Conservation (phyloP, 2,329 filamentous ascomycete species). For the Fusarium praegraminearum region DNA sequence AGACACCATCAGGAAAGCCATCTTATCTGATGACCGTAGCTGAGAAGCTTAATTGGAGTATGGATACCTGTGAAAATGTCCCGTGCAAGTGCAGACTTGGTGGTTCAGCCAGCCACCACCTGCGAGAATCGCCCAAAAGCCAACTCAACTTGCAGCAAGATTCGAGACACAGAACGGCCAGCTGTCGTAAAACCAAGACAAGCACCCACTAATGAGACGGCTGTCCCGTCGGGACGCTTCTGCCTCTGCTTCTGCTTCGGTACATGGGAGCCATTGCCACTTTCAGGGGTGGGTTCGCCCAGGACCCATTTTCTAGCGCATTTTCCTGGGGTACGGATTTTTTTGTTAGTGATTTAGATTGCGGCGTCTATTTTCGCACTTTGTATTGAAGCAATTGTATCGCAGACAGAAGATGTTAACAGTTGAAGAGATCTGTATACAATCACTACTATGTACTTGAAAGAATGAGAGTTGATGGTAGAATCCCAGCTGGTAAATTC, state of each 20-base stretch:
- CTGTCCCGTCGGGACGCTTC: constrained; percentile 29
- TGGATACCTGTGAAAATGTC: constrained; percentile 1
- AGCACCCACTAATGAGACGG: constrained; percentile 24
- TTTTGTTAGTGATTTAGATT: constrained; percentile 19
- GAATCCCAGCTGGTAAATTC: background rate
- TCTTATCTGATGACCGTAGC: constrained; percentile 28
- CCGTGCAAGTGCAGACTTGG: constrained; percentile 21
- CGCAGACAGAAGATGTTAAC: background rate
- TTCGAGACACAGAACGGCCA: constrained; percentile 6
- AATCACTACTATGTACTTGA: background rate
- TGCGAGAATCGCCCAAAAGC: constrained; percentile 14
- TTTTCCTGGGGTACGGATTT: constrained; percentile 36
- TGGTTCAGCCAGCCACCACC: constrained; percentile 33
- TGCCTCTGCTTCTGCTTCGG: constrained; percentile 8
- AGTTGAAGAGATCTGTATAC: background rate
- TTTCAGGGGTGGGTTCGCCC: constrained; percentile 29
- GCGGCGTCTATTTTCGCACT: constrained; percentile 5
- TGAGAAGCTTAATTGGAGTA: constrained; percentile 15
- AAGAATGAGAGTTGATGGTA: background rate
- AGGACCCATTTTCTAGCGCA: constrained; percentile 43
- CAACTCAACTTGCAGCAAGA: constrained; percentile 12
- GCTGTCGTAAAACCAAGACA: constrained; percentile 28
- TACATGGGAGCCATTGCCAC: constrained; percentile 38
- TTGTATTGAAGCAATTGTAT: constrained; percentile 13
- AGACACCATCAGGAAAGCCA: constrained; percentile 13